phyloP scores from a whole-genome alignment of 148 eudicot genomes.

The Limonium bicolor region DNA sequence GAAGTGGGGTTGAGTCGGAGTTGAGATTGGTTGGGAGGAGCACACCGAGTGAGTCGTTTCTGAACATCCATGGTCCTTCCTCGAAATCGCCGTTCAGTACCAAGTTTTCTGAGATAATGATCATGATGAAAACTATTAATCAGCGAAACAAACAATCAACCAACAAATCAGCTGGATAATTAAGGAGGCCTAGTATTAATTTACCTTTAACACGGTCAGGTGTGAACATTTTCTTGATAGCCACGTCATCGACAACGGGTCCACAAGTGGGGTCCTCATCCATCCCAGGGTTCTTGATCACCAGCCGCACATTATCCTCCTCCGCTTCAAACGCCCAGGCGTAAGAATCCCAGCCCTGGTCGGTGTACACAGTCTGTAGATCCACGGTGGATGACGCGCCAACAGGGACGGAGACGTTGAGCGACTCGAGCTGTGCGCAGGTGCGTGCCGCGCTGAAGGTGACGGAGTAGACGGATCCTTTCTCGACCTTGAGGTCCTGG shows the following conservation, averaged over 20 bases:
- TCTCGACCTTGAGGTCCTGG: constrained; percentile 60
- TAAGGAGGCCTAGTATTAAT: background rate
- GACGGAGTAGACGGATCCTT: constrained; percentile 62
- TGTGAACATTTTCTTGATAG: constrained; percentile 74
- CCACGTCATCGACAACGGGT: constrained; percentile 83
- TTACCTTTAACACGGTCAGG: constrained; percentile 66
- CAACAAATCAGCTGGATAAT: too few relatives aligned
- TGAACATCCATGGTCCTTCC: constrained; percentile 90
- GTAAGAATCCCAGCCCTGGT: constrained; percentile 93
- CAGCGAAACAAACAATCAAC: too few relatives aligned
- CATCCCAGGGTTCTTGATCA: constrained; percentile 77
- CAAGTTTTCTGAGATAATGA: constrained; percentile 36
- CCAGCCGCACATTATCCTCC: constrained; percentile 29
- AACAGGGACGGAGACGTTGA: constrained; percentile 73
- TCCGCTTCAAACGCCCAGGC: constrained; percentile 85
- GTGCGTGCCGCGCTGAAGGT: constrained; percentile 96
- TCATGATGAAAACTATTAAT: background rate
- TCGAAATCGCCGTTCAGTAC: constrained; percentile 87
- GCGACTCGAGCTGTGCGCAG: constrained; percentile 93
- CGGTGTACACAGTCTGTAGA: constrained; percentile 80
- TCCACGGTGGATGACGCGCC: constrained; percentile 61
- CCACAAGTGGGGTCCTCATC: constrained; percentile 98
- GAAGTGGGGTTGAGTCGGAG: constrained; percentile 61
- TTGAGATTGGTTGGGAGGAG: constrained; percentile 91
- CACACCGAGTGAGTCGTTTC: constrained; percentile 74